Evolutionary conservation across 805 yeast species (phyloP).

Genomic region (Myxozyma mucilagina): DNA sequence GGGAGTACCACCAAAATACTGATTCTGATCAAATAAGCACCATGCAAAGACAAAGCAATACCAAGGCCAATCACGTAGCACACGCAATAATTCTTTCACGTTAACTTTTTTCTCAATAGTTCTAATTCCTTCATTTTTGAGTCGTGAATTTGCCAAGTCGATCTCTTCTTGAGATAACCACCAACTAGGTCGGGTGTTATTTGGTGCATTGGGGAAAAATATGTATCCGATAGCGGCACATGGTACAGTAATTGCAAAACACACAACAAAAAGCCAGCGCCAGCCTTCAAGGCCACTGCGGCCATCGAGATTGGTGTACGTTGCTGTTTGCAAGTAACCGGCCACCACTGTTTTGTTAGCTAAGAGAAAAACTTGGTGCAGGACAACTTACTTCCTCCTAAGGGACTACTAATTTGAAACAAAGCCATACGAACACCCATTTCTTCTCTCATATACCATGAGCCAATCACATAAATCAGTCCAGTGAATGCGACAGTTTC

Average conservation of each 20-base stretch:
- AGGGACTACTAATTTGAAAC: constrained; percentile 44
- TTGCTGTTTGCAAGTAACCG: constrained; percentile 59
- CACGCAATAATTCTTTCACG: constrained; percentile 38
- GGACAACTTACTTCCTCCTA: constrained; percentile 41
- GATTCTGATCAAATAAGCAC: constrained; percentile 24
- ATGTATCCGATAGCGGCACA: constrained; percentile 46
- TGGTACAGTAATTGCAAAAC: constrained; percentile 50
- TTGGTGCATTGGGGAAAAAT: constrained; percentile 59
- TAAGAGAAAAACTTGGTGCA: too few species aligned
- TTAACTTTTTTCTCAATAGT: constrained; percentile 36
- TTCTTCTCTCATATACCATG: constrained; percentile 59
- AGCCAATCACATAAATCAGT: constrained; percentile 46
- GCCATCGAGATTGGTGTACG: constrained; percentile 49
- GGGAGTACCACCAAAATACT: constrained; percentile 18
- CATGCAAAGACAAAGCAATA: constrained; percentile 37
- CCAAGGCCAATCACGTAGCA: constrained; percentile 42
- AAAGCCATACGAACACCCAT: constrained; percentile 48
- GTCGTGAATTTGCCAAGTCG: constrained; percentile 39
- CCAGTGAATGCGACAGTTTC: constrained; percentile 68
- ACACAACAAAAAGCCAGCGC: constrained; percentile 64
- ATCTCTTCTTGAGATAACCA: constrained; percentile 43
- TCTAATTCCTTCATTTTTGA: constrained; percentile 36
- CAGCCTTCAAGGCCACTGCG: constrained; percentile 52
- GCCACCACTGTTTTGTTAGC: constrained; percentile 38
- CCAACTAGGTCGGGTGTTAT: constrained; percentile 36